phyloP scores from a whole-genome alignment of 192 early-diverging fungal species.

The Haplosporangium gracile region DNA sequence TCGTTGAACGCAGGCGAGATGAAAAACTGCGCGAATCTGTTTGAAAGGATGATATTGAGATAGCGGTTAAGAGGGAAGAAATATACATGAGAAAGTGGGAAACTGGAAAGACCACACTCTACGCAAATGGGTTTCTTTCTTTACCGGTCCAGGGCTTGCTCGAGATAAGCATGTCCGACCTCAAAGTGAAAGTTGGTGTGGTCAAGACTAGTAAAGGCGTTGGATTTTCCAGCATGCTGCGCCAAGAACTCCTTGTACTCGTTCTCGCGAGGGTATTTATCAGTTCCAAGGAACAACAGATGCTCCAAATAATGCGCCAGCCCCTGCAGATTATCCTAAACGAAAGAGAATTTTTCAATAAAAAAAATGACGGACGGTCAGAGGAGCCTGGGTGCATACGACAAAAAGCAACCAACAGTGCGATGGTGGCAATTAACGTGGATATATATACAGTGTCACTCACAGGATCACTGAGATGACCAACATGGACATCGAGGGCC shows the following conservation, averaged over 20 bases:
- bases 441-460: not conserved
- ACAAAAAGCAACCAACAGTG: not conserved
- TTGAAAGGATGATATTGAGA: not conserved
- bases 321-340: slow-evolving; percentile 67
- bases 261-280: slow-evolving; percentile 78
- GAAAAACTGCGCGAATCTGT: slow-evolving; percentile 87
- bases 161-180: slow-evolving; percentile 61
- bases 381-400: not conserved
- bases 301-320: slow-evolving; percentile 83
- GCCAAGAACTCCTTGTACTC: slow-evolving; percentile 67
- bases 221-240: slow-evolving; percentile 64
- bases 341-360: not conserved
- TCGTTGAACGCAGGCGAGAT: slow-evolving; percentile 86
- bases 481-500: slow-evolving; percentile 71
- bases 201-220: slow-evolving; percentile 64
- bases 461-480: slow-evolving; percentile 69
- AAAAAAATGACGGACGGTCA: not conserved
- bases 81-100: too few species aligned
- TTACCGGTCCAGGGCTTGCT: slow-evolving; percentile 68
- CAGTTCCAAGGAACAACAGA: slow-evolving; percentile 73
- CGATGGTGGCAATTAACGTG: not conserved
- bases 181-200: slow-evolving; percentile 69
- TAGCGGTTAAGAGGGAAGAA: not conserved
- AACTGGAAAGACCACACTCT: not conserved
- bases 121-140: not conserved